Evolutionary conservation across 176 grass and related monocot genomes (phyloP).

Genomic region (Eremochloa ophiuroides): DNA sequence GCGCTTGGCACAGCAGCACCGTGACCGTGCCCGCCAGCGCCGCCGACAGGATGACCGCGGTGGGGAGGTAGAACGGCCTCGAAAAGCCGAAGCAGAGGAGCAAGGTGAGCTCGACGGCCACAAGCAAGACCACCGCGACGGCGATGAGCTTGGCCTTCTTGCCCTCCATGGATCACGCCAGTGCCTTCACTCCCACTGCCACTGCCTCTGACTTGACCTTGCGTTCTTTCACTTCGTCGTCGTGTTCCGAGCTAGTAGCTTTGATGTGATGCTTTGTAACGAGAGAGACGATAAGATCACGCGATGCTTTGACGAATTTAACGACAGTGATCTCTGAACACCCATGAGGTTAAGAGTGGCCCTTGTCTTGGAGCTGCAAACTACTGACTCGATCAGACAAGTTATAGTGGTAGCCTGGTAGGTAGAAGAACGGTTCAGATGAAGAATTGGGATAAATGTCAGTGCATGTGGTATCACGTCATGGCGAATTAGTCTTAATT

Average conservation of each 20-base stretch:
- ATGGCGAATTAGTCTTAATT: not conserved
- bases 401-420: not conserved
- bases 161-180: conserved; percentile 26
- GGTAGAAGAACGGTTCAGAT: not conserved
- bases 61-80: conserved; percentile 32
- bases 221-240: not conserved
- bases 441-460: not conserved
- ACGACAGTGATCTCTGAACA: not conserved
- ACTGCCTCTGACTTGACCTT: not conserved
- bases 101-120: not conserved
- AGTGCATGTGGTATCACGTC: not conserved
- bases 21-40: not conserved
- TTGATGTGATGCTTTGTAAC: not conserved
- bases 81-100: conserved; percentile 31
- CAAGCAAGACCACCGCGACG: not conserved
- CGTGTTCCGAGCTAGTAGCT: not conserved
- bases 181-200: not conserved
- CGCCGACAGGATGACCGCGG: conserved; percentile 12
- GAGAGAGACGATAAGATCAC: not conserved
- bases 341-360: not conserved
- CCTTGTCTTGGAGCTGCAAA: not conserved
- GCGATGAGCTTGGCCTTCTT: conserved; percentile 37
- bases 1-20: conserved; percentile 22
- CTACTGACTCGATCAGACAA: not conserved
- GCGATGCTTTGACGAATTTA: conserved; percentile 3